These are phyloP conservation scores for Trichosporon faecale DNA, from an alignment of 1,284 basidiomycete species.

Conservation along the genomic window DNA sequence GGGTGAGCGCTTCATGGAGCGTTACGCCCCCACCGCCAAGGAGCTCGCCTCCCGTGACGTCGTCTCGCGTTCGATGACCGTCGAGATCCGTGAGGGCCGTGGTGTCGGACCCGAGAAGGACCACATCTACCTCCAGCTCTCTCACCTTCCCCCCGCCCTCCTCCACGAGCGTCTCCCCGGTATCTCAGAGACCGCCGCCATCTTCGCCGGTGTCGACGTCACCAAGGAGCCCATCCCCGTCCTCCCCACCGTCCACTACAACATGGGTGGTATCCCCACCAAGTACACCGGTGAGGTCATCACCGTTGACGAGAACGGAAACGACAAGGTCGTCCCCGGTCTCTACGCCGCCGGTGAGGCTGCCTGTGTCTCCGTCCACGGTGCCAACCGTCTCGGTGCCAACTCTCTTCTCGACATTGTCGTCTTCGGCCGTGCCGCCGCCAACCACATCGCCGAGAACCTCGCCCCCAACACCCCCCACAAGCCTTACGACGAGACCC, in stretches of 20 bases:
- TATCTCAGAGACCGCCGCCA: slow-evolving; percentile 99
- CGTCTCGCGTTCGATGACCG: slow-evolving; percentile 98
- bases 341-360: slow-evolving; percentile 99
- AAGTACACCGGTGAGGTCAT: slow-evolving; percentile 97
- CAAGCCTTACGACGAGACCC: slow-evolving; percentile 80
- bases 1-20: slow-evolving; percentile 99
- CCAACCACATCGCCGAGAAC: slow-evolving; percentile 94
- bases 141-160: slow-evolving; percentile 92
- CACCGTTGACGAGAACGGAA: slow-evolving; percentile 77
- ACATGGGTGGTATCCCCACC: slow-evolving; percentile 99
- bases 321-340: slow-evolving; percentile 93
- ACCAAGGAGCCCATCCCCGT: slow-evolving; percentile 99
- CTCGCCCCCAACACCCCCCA: slow-evolving; percentile 87
- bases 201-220: slow-evolving; percentile 98
- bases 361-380: slow-evolving; percentile 98
- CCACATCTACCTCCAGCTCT: slow-evolving; percentile 95
- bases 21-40: slow-evolving; percentile 98
- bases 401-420: slow-evolving; percentile 99
- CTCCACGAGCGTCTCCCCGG: slow-evolving; percentile 97
- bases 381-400: slow-evolving; percentile 98
- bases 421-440: slow-evolving; percentile 97
- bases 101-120: slow-evolving; percentile 99
- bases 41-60: slow-evolving; percentile 99
- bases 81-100: slow-evolving; percentile 98
- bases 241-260: slow-evolving; percentile 92